phyloP scores from a whole-genome alignment of 192 early-diverging fungal species.

The Allomyces javanicus region DNA sequence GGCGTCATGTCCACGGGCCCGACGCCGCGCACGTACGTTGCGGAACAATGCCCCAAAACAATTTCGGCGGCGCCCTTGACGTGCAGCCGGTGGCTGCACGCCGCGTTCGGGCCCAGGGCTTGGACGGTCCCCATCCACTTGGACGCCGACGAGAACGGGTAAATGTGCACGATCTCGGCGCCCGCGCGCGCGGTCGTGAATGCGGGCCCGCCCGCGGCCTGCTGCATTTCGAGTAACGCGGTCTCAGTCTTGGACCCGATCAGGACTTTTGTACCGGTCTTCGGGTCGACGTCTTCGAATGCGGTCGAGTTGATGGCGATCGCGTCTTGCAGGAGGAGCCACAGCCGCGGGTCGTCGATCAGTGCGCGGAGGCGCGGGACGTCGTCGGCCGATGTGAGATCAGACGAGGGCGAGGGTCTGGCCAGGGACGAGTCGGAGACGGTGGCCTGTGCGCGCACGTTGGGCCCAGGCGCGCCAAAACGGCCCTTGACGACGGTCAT shows the following conservation, averaged over 20 bases:
- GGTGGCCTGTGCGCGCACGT: too few relatives aligned
- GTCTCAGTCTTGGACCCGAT: constrained; percentile 90
- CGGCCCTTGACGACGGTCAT: constrained; percentile 92
- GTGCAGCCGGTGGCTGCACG: constrained; percentile 35
- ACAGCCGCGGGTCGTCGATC: neutral
- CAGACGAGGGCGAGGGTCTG: too few relatives aligned
- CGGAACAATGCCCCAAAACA: constrained; percentile 43
- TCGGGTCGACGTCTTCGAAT: constrained; percentile 16
- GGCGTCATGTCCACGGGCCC: constrained; percentile 12
- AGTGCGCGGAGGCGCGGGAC: neutral
- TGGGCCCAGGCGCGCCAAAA: constrained; percentile 22
- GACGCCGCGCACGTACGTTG: constrained; percentile 14
- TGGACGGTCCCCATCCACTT: constrained; percentile 82
- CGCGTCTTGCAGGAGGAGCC: constrained; percentile 34
- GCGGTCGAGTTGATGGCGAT: constrained; percentile 71
- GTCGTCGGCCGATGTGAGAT: neutral
- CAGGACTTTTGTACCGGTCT: constrained; percentile 10
- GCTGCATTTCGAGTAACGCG: constrained; percentile 66
- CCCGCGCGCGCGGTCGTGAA: constrained; percentile 44
- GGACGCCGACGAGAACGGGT: constrained; percentile 77
- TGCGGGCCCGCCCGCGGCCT: constrained; percentile 33
- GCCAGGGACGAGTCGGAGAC: too few relatives aligned
- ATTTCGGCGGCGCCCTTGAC: constrained; percentile 92
- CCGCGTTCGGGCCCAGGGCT: constrained; percentile 23
- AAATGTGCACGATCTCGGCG: constrained; percentile 43